These are phyloP conservation scores for Gossypium rotundifolium DNA, from an alignment of 345 rosid genomes.

Conservation along the genomic window DNA sequence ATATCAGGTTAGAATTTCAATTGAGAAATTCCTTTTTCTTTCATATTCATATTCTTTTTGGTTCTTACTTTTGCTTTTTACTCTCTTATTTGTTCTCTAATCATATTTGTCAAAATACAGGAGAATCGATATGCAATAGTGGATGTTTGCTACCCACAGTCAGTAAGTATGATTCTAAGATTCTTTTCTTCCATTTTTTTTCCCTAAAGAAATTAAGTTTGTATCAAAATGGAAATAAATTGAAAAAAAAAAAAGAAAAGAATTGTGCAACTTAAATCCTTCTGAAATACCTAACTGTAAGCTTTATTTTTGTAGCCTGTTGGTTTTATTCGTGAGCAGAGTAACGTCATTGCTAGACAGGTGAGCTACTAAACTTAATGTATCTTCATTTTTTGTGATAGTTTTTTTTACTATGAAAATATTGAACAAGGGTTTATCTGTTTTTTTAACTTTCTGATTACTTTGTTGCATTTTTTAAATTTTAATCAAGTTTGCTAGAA, in stretches of 20 bases:
- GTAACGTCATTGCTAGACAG: constrained; percentile 79
- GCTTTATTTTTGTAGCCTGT: constrained; percentile 55
- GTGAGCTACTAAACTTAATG: constrained; percentile 25
- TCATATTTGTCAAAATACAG: constrained; percentile 33
- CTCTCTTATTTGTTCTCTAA: background rate
- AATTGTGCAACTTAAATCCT: constrained; percentile 9
- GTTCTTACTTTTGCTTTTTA: background rate
- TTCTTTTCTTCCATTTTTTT: background rate
- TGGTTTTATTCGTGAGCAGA: constrained; percentile 79
- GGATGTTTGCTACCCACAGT: constrained; percentile 79
- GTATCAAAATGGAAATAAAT: background rate
- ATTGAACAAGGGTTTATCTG: background rate
- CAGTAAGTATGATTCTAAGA: constrained; percentile 42
- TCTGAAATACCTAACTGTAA: background rate
- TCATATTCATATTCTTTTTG: background rate
- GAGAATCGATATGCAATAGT: constrained; percentile 86
- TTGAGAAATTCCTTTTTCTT: background rate
- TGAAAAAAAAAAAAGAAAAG: background rate
- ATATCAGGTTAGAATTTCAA: background rate
- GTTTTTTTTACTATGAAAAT: background rate
- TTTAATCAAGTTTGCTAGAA: background rate
- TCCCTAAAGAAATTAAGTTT: background rate
- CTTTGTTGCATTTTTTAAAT: background rate
- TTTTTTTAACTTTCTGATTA: background rate
- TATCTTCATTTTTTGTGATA: constrained; percentile 5